Percentiles rank a stretch among this genome's conserved stretches.
These are phyloP conservation scores for Talaromyces marneffei DNA, from an alignment of 2,329 filamentous ascomycete genomes.

Conservation along the genomic window DNA sequence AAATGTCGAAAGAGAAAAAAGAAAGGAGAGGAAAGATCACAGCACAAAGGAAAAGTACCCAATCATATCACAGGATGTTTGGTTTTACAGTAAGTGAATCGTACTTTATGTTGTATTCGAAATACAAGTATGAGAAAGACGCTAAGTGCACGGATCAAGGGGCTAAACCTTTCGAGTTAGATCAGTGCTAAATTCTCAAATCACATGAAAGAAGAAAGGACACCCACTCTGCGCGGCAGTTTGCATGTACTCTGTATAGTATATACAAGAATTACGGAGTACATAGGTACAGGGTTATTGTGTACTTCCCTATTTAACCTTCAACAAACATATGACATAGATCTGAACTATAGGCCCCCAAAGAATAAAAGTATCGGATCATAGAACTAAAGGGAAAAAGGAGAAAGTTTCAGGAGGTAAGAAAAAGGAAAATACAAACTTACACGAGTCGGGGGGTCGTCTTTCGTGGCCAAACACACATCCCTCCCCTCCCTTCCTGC, in stretches of 20 bases:
- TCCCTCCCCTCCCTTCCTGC: neutral
- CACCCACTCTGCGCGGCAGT: no score
- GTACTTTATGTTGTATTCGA: neutral
- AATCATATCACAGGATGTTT: neutral
- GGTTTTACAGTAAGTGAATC: no score
- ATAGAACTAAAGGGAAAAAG: neutral
- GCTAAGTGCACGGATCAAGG: neutral
- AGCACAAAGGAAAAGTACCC: neutral
- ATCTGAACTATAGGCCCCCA: neutral
- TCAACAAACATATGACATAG: neutral
- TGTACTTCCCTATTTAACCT: neutral
- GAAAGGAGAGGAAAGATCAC: neutral
- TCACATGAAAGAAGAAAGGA: neutral
- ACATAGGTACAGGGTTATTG: neutral
- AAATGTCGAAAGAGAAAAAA: neutral
- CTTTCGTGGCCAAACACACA: neutral
- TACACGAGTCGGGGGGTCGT: constrained; percentile 5
- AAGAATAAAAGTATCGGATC: neutral
- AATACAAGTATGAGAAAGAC: neutral
- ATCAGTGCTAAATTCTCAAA: neutral
- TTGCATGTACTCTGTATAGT: no score
- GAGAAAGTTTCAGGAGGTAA: neutral
- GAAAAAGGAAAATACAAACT: neutral
- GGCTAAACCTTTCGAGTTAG: constrained; percentile 2
- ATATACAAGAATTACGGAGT: neutral